phyloP scores from a whole-genome alignment of 23 red algal genomes.

The Chondrus crispus region DNA sequence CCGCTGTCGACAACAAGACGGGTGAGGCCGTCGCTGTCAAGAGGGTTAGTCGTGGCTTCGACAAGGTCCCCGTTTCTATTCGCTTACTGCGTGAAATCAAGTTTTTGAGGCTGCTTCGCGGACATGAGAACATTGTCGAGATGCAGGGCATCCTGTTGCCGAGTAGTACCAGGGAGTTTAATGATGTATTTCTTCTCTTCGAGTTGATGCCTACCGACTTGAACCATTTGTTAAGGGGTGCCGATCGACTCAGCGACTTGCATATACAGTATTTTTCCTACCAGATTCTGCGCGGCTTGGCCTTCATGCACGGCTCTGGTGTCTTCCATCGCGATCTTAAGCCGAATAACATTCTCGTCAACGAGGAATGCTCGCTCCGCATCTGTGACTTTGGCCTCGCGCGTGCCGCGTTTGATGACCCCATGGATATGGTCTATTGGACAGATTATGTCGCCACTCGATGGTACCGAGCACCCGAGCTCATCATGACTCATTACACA shows the following conservation, averaged over 20 bases:
- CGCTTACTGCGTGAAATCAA: conserved; percentile 88
- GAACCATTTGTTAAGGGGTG: conserved; percentile 50
- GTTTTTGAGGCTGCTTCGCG: conserved; percentile 77
- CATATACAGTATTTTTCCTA: conserved; percentile 81
- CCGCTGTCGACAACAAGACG: conserved; percentile 70
- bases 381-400: conserved; percentile 97
- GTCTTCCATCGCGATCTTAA: conserved; percentile 91
- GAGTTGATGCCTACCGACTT: conserved; percentile 87
- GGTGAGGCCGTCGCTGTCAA: conserved; percentile 86
- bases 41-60: conserved; percentile 71
- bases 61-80: conserved; percentile 72
- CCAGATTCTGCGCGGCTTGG: conserved; percentile 72
- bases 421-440: conserved; percentile 86
- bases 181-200: conserved; percentile 81
- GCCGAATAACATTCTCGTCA: conserved; percentile 86
- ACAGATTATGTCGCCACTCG: conserved; percentile 99
- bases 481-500: conserved; percentile 88
- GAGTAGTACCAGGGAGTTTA: conserved; percentile 37
- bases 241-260: conserved; percentile 37
- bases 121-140: conserved; percentile 94
- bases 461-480: conserved; percentile 99
- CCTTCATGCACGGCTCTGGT: conserved; percentile 68
- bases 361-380: conserved; percentile 70
- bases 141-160: conserved; percentile 85
- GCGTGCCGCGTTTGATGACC: conserved; percentile 65